Conservation (phyloP, 176 grass and related monocot species). For the Zea luxurians region DNA sequence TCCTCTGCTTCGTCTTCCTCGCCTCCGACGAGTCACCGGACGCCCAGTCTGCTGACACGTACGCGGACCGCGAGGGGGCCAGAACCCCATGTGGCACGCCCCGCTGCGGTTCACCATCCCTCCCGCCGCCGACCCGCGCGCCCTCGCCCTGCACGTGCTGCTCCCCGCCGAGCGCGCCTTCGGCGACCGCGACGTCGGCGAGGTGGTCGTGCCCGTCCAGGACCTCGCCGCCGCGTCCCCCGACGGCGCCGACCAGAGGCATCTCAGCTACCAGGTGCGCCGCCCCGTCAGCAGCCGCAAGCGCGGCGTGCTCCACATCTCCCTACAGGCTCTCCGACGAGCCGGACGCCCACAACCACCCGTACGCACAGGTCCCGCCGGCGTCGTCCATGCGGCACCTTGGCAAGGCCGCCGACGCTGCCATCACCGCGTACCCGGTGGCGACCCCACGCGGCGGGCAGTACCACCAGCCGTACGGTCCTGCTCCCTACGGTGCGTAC, state of each 20-base stretch:
- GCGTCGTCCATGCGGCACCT: background rate
- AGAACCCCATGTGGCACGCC: constrained; percentile 63
- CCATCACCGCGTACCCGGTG: constrained; percentile 24
- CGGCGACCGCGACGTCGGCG: constrained; percentile 73
- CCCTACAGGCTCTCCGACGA: constrained; percentile 47
- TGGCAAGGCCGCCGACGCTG: background rate
- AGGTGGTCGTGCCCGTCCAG: constrained; percentile 55
- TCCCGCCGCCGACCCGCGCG: constrained; percentile 27
- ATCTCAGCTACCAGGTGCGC: constrained; percentile 56
- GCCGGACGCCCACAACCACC: background rate
- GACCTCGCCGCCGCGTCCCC: constrained; percentile 39
- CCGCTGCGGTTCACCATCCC: constrained; percentile 50
- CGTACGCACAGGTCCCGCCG: background rate
- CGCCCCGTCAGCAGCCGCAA: constrained; percentile 47
- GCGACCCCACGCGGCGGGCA: constrained; percentile 5
- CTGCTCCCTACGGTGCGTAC: background rate
- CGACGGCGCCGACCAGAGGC: background rate
- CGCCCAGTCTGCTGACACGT: background rate
- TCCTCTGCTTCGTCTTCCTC: no score
- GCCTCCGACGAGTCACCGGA: no score
- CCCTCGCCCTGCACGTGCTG: constrained; percentile 51
- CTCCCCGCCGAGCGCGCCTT: constrained; percentile 58
- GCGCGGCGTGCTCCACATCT: constrained; percentile 52
- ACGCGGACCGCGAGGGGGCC: constrained; percentile 54
- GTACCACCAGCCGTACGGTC: constrained; percentile 16